Conservation (phyloP, 2,329 filamentous ascomycete genomes). For the Byssothecium circinans region DNA sequence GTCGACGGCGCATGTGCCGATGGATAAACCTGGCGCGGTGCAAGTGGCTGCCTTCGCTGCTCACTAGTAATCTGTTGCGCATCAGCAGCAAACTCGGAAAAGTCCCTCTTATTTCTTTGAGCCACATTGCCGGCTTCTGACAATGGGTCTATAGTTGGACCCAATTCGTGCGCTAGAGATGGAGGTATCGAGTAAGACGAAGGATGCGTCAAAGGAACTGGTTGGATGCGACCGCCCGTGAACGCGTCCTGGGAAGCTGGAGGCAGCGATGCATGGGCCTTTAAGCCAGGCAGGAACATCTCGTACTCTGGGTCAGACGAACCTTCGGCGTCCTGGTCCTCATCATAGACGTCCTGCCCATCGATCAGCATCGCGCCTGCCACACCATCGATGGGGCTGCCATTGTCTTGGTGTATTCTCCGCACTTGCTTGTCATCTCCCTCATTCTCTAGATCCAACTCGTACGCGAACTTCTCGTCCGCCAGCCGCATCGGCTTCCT, state of each 20-base stretch:
- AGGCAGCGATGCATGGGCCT: background rate
- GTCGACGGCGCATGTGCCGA: slow-evolving; percentile 2
- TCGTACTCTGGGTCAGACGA: slow-evolving; percentile 6
- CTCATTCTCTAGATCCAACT: slow-evolving; percentile 1
- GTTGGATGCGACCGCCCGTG: background rate
- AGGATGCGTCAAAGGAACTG: background rate
- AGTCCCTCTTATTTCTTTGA: background rate
- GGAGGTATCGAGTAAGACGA: background rate
- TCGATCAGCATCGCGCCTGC: background rate
- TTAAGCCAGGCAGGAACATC: background rate
- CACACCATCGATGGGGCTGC: background rate
- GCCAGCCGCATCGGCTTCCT: slow-evolving; percentile 26
- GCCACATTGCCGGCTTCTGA: background rate
- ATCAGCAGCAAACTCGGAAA: background rate
- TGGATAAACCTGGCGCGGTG: background rate
- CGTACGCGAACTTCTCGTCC: slow-evolving; percentile 21
- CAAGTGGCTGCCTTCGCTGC: background rate
- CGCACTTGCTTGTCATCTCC: background rate
- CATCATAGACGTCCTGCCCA: background rate
- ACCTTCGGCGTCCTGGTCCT: slow-evolving; percentile 11
- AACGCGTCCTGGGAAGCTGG: background rate
- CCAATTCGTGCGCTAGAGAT: background rate
- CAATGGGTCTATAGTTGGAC: background rate
- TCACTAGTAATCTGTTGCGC: background rate
- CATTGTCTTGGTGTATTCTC: background rate